Evolutionary conservation across 2,329 filamentous ascomycete species (phyloP).

Genomic region (Sordariomycetes sp.): DNA sequence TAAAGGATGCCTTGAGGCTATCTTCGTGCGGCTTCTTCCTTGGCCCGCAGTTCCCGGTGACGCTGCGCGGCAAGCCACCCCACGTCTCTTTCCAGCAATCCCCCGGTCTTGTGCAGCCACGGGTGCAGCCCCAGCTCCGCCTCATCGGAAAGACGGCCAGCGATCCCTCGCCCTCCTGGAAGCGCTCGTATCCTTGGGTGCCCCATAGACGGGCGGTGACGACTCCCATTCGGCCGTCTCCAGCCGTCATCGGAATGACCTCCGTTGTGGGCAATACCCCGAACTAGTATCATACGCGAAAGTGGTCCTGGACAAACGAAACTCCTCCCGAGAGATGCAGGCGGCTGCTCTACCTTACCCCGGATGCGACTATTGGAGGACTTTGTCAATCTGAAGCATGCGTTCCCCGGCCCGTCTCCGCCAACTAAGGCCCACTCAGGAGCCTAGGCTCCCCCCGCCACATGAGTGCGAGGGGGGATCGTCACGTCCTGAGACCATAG

Average conservation of each 20-base stretch:
- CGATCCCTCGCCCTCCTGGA: not conserved
- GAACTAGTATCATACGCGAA: not conserved
- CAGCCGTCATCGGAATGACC: not conserved
- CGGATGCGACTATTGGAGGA: not conserved
- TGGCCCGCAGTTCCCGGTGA: not conserved
- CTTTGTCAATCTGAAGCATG: not conserved
- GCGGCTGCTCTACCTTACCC: not conserved
- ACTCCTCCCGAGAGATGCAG: not conserved
- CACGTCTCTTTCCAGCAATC: not conserved
- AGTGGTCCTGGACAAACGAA: not conserved
- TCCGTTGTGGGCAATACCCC: not conserved
- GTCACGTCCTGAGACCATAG: not conserved
- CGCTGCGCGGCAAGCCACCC: not conserved
- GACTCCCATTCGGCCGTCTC: not conserved
- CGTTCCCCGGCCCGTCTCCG: not conserved
- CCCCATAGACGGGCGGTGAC: not conserved
- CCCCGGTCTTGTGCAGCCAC: not conserved
- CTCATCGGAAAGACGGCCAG: slow-evolving; percentile 1
- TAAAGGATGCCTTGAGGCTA: not conserved
- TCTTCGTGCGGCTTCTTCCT: not conserved
- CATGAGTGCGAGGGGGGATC: not conserved
- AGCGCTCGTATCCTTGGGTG: not conserved
- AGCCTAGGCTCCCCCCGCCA: not conserved
- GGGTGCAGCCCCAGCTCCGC: not conserved
- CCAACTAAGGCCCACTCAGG: not conserved